Evolutionary conservation across 192 early-diverging fungal genomes (phyloP), one percentile per base, ranked within the genome.

Genomic region (Backusella parvicylindrica): DNA sequence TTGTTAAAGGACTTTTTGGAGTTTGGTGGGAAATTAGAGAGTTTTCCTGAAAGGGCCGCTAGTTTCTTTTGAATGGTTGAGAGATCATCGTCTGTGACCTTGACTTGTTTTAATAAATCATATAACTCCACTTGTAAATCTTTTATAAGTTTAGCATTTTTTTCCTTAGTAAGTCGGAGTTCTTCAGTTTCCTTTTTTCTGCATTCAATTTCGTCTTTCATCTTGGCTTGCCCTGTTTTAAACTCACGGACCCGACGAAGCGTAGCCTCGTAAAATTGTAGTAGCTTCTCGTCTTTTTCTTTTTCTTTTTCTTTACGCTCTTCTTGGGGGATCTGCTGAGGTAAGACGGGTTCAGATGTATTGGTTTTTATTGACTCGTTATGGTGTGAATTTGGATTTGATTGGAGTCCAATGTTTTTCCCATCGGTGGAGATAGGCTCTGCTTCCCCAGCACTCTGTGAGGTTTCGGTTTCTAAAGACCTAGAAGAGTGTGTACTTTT

Each of bases 31-130:
- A 70, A 70, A 47, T 70, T 70, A 15, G 68, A 41, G 15, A 70
- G 37, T 32, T 70, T 70, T 23, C 68, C 68, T 23, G 68, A 70
- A 28, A 70, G 37, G 28, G 38, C 40, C 7, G 37, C 40, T 15
- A 70, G 41, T 47, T 70, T 70, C 21, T 28, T 28, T 30, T 38
- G 33, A 16, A 70, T 70, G 28, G 68, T 70, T 1, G 68, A 70
- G 4, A 70, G 40, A 70, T 70, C 68, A 13, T 70, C 68, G 37
- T 70, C 68, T 7, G 68, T 70, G 1, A 70, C 68, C 40, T 70
- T 70, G 8, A 47, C 28, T 8, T 47, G 38, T 43, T 43, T 70
- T 0, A 41, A 43, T 70, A 26, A 15, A 31, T 70, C 68, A 30
- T 70, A 70, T 30, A 40, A 38, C 16, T 70, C 23, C 16, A 13